phyloP scores from a whole-genome alignment of 2,329 filamentous ascomycete genomes.

The Verticillium dahliae region DNA sequence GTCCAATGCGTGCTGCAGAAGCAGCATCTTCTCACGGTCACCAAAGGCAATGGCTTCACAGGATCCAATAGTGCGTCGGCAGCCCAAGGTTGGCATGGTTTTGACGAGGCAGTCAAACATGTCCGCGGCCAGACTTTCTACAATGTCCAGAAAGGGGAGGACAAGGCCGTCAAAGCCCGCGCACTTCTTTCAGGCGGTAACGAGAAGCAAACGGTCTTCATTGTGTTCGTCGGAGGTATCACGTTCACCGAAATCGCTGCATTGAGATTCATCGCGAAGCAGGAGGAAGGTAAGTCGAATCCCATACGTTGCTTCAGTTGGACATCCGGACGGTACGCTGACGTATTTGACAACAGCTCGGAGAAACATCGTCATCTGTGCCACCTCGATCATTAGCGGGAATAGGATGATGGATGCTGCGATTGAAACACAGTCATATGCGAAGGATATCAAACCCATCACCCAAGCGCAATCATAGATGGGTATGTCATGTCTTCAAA shows the following conservation, averaged over 20 bases:
- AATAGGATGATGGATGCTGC: constrained; percentile 82
- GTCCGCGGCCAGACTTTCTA: constrained; percentile 86
- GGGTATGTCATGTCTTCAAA: too few relatives aligned
- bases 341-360: constrained; percentile 40
- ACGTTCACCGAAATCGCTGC: constrained; percentile 96
- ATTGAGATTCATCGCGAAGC: constrained; percentile 78
- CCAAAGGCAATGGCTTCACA: constrained; percentile 51
- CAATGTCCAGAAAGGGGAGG: constrained; percentile 83
- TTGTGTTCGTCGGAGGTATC: constrained; percentile 97
- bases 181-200: constrained; percentile 71
- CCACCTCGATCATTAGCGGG: constrained; percentile 85
- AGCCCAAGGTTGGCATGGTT: constrained; percentile 81
- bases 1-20: constrained; percentile 94
- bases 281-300: constrained; percentile 59
- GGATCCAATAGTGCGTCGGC: constrained; percentile 34
- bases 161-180: constrained; percentile 83
- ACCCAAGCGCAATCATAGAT: background rate
- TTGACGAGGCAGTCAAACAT: constrained; percentile 86
- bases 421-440: constrained; percentile 64
- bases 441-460: constrained; percentile 25
- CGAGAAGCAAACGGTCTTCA: constrained; percentile 77
- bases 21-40: constrained; percentile 67
- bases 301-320: background rate
- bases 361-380: constrained; percentile 83
- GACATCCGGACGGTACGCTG: background rate